Base-by-base conservation (phyloP, 1,284 basidiomycete genomes). In the Agroathelia rolfsii region DNA sequence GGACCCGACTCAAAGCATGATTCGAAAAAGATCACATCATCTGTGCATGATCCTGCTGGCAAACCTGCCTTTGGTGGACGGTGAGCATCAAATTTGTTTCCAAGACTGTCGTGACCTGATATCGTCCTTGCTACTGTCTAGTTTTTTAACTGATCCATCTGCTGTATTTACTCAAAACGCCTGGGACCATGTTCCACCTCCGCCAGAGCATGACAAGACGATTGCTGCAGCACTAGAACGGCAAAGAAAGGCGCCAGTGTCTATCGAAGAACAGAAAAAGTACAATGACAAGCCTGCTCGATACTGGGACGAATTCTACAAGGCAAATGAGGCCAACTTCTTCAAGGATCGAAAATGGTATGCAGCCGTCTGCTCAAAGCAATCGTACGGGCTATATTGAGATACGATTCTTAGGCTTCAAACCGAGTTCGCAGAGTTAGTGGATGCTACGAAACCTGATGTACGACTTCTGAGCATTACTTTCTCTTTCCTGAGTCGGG, bases 291-390 rank as follows among this genome's bases (percentile, higher is more conserved):
- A 73, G 39, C 86, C 86, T 2, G 70, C 81, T 0, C 68, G 62
- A 36, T 71, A 81, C 49, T 86, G 82, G 81, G 82, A 95, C 52
- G 76, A 78, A 31, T 95, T 95, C 47, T 95, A 95, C 64, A 79
- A 81, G 43, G 68, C 67, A 40, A 89, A 93, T 46, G 68, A 78
- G 24, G 67, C 59, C 47, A 89, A 88, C 42, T 96, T 96, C 60
- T 96, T 96, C 65, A 80, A 84, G 30, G 79, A 95, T 57, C 68
- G 92, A 33, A 84, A 88, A 62, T 96, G 92, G 80, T 76, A 38
- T 10, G 41, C 20, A 35, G 4, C 41, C 22, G 4, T 5, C 13
- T n/a, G 24, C n/a, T 35, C 32, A 24, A 32, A 16, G 28, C 6
- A 24, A 23, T 24, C 23, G 37, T 11, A 2, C 27, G 35, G 8